These are phyloP conservation scores for Pseudogymnoascus sp. DNA, from an alignment of 2,329 filamentous ascomycete species.

Conservation along the genomic window DNA sequence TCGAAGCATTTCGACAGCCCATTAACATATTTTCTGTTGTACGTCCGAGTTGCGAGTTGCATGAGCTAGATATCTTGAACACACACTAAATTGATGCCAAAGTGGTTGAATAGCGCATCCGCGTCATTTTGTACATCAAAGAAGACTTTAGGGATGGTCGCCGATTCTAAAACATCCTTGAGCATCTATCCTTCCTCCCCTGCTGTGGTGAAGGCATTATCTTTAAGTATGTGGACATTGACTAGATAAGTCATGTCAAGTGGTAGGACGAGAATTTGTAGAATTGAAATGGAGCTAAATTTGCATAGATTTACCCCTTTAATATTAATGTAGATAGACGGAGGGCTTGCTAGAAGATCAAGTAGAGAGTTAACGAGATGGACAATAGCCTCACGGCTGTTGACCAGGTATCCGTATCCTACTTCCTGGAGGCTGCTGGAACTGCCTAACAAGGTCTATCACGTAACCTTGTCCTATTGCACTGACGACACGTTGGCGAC, in stretches of 20 bases:
- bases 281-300: slow-evolving; percentile 34
- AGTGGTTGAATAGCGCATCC: slow-evolving; percentile 43
- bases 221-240: slow-evolving; percentile 33
- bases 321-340: slow-evolving; percentile 36
- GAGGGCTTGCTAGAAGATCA: slow-evolving; percentile 20
- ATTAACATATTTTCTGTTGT: slow-evolving; percentile 23
- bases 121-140: slow-evolving; percentile 55
- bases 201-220: slow-evolving; percentile 28
- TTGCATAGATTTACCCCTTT: slow-evolving; percentile 36
- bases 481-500: too few species aligned
- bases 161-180: slow-evolving; percentile 38
- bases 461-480: too few species aligned
- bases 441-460: neutral
- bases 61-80: slow-evolving; percentile 49
- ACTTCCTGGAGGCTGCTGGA: neutral
- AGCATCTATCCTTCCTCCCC: slow-evolving; percentile 25
- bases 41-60: slow-evolving; percentile 34
- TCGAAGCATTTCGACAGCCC: slow-evolving; percentile 34
- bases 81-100: slow-evolving; percentile 34
- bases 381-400: too few species aligned
- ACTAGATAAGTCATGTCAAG: slow-evolving; percentile 30
- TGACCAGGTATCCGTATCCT: neutral
- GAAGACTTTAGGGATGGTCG: slow-evolving; percentile 41
- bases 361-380: slow-evolving; percentile 12
- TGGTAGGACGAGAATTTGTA: slow-evolving; percentile 30